Percentiles rank a stretch among this genome's conserved stretches.
These are phyloP conservation scores for Protea cynaroides DNA, from an alignment of 164 flowering plant species.

Conservation along the genomic window DNA sequence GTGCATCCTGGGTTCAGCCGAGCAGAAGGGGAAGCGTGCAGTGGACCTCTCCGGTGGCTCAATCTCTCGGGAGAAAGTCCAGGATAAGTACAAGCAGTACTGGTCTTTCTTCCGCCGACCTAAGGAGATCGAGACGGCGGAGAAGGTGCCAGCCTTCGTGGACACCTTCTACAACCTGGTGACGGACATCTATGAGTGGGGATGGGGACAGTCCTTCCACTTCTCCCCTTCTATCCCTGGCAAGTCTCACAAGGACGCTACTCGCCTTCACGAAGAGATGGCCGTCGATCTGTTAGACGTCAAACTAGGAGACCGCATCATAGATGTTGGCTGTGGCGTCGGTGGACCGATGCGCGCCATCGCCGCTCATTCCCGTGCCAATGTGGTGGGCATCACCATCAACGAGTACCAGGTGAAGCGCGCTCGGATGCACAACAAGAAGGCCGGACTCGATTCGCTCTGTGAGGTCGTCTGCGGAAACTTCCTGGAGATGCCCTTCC, in stretches of 20 bases:
- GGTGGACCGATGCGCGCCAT: slow-evolving; percentile 97
- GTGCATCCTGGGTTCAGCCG: slow-evolving; percentile 82
- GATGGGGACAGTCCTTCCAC: slow-evolving; percentile 95
- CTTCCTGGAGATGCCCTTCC: slow-evolving; percentile 79
- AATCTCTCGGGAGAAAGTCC: slow-evolving; percentile 68
- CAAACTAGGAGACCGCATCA: slow-evolving; percentile 43
- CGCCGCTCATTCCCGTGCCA: slow-evolving; percentile 67
- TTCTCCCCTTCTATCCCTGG: slow-evolving; percentile 79
- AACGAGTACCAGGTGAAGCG: slow-evolving; percentile 89
- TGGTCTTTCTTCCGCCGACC: slow-evolving; percentile 92
- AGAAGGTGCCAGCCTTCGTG: slow-evolving; percentile 80
- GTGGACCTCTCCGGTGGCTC: slow-evolving; percentile 87
- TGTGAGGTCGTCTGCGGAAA: slow-evolving; percentile 93
- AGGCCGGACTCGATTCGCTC: slow-evolving; percentile 63
- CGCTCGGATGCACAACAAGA: slow-evolving; percentile 68
- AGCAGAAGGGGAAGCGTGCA: slow-evolving; percentile 72
- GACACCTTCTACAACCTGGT: slow-evolving; percentile 94
- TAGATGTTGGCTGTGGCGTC: slow-evolving; percentile 94
- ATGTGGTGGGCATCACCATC: slow-evolving; percentile 87
- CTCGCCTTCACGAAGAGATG: slow-evolving; percentile 78
- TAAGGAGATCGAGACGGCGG: slow-evolving; percentile 77
- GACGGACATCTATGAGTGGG: slow-evolving; percentile 98
- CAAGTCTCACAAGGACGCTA: slow-evolving; percentile 76
- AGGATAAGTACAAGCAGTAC: slow-evolving; percentile 71
- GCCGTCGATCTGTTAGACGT: slow-evolving; percentile 73